These are phyloP conservation scores for Elaeis guineensis DNA, from an alignment of 176 grass and related monocot genomes.

Conservation along the genomic window DNA sequence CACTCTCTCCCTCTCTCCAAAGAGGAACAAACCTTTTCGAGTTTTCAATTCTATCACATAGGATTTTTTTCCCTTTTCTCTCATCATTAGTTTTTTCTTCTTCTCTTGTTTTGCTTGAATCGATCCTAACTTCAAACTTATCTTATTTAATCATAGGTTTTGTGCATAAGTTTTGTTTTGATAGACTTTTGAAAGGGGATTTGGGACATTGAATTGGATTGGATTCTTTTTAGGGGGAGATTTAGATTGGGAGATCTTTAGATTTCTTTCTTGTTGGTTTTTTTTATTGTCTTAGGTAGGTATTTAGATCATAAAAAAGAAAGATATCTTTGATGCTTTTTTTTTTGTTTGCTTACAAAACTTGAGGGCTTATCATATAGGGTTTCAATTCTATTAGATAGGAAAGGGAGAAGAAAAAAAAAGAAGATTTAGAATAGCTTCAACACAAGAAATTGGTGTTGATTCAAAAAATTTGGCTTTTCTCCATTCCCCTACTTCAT, in stretches of 20 bases:
- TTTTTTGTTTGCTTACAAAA: slow-evolving; percentile 59
- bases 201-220: background rate
- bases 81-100: no score
- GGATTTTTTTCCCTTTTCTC: background rate
- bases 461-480: no score
- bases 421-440: background rate
- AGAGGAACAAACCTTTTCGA: slow-evolving; percentile 11
- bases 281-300: background rate
- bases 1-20: slow-evolving; percentile 1
- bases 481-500: no score
- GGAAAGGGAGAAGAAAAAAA: no score
- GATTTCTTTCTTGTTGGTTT: background rate
- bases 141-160: no score
- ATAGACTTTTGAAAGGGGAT: no score
- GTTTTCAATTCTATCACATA: background rate
- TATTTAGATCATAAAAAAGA: background rate
- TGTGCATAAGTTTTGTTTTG: no score
- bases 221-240: background rate
- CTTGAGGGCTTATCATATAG: slow-evolving; percentile 64
- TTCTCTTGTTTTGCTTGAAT: no score
- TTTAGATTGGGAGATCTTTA: no score
- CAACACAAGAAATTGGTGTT: background rate
- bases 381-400: slow-evolving; percentile 2
- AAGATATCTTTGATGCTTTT: slow-evolving; percentile 80
- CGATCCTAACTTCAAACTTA: no score